phyloP scores from a whole-genome alignment of 306 rosid species.

The Mimosa pudica region DNA sequence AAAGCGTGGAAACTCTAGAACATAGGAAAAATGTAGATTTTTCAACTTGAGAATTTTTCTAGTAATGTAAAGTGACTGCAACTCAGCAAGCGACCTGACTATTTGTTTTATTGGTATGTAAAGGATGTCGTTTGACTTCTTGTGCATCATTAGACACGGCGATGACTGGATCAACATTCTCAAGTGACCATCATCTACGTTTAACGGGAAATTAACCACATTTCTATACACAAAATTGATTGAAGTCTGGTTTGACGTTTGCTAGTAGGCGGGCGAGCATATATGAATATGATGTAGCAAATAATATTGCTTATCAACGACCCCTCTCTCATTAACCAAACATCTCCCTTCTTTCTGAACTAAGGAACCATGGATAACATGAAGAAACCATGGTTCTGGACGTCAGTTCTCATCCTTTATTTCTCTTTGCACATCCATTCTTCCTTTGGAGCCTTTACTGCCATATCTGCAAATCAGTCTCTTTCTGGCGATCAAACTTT shows the following conservation, averaged over 20 bases:
- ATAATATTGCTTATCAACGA: neutral
- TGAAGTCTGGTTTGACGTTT: neutral
- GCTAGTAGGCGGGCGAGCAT: neutral
- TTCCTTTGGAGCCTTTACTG: slow-evolving; percentile 40
- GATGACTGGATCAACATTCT: neutral
- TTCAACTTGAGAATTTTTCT: neutral
- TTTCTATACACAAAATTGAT: neutral
- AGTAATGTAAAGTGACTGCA: neutral
- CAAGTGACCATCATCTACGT: neutral
- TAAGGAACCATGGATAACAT: slow-evolving; percentile 36
- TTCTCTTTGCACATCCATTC: slow-evolving; percentile 17
- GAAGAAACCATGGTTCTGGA: slow-evolving; percentile 31
- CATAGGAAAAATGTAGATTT: neutral
- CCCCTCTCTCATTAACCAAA: neutral
- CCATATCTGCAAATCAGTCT: slow-evolving; percentile 45
- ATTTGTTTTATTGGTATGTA: neutral
- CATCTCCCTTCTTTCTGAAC: neutral
- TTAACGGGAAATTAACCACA: neutral
- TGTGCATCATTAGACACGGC: neutral
- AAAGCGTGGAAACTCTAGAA: neutral
- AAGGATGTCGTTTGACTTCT: slow-evolving; percentile 4
- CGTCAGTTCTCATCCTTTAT: slow-evolving; percentile 34
- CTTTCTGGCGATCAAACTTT: slow-evolving; percentile 58
- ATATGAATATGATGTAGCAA: neutral
- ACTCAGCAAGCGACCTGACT: neutral